phyloP scores from a whole-genome alignment of 352 stramenopile genomes.

The Achlya hypogyna region DNA sequence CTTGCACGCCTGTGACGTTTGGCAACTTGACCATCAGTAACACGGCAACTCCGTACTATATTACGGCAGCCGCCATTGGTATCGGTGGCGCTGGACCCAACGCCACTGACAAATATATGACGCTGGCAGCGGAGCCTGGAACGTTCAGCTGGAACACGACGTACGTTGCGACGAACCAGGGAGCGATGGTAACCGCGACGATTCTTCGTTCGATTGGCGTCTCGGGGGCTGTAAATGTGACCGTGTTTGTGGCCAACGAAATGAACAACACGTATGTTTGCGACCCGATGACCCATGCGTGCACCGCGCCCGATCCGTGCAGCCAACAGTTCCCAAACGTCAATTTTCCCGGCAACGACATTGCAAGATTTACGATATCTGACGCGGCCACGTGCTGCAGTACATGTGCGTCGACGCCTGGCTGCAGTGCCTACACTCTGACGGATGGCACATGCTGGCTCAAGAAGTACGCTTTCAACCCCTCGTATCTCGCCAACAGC shows the following conservation, averaged over 20 bases:
- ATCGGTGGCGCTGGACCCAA: neutral
- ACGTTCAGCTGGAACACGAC: neutral
- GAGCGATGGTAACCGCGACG: neutral
- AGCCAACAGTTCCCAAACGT: neutral
- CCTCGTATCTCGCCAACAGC: neutral
- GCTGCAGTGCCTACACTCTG: neutral
- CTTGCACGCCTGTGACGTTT: too few relatives aligned
- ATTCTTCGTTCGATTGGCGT: neutral
- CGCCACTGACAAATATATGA: neutral
- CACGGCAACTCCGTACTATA: neutral
- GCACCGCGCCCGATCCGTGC: neutral
- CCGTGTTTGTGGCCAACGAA: neutral
- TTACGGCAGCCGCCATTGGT: neutral
- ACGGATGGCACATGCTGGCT: neutral
- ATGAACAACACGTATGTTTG: constrained; percentile 1
- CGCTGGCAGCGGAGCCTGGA: neutral
- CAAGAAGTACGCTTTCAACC: neutral
- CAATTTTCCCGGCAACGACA: neutral
- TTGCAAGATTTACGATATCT: neutral
- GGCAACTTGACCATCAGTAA: too few relatives aligned
- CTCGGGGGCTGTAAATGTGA: neutral
- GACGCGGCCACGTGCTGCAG: neutral
- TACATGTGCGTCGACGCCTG: neutral
- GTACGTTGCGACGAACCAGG: neutral
- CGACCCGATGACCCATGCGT: neutral